Percentiles rank a stretch among this genome's conserved stretches.
phyloP scores from a whole-genome alignment of 2,329 filamentous ascomycete species.

The Monilinia polystroma region DNA sequence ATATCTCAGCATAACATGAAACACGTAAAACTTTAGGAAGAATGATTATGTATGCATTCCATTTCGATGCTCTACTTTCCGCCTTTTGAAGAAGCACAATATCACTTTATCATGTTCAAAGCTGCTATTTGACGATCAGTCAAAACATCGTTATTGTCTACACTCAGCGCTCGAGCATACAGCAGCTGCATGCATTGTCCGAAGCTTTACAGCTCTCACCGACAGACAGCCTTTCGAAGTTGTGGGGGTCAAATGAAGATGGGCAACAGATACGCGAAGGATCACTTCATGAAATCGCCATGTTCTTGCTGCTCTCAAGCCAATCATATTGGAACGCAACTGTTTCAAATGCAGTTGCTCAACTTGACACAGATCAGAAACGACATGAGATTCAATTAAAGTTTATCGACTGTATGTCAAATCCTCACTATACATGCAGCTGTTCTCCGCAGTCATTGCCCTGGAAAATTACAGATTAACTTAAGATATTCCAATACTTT shows the following conservation, averaged over 20 bases:
- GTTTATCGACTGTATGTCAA: neutral
- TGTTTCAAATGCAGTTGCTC: neutral
- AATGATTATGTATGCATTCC: neutral
- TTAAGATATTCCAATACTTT: neutral
- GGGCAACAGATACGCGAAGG: slow-evolving; percentile 1
- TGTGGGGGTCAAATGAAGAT: neutral
- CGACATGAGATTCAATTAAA: neutral
- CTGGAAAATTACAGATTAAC: neutral
- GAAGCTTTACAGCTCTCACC: neutral
- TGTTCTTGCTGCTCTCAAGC: neutral
- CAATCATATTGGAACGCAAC: neutral
- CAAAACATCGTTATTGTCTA: neutral
- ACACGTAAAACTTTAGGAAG: neutral
- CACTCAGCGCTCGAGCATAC: neutral
- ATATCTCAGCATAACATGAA: neutral
- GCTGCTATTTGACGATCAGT: neutral
- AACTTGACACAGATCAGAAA: slow-evolving; percentile 20
- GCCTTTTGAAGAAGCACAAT: neutral
- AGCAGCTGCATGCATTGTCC: neutral
- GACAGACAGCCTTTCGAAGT: neutral
- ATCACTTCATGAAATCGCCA: neutral
- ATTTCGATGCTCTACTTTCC: neutral
- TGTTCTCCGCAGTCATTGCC: neutral
- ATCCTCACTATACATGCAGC: neutral
- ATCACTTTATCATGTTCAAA: neutral